Evolutionary conservation across 345 rosid species (phyloP).

Genomic region (Erodium maritimum): DNA sequence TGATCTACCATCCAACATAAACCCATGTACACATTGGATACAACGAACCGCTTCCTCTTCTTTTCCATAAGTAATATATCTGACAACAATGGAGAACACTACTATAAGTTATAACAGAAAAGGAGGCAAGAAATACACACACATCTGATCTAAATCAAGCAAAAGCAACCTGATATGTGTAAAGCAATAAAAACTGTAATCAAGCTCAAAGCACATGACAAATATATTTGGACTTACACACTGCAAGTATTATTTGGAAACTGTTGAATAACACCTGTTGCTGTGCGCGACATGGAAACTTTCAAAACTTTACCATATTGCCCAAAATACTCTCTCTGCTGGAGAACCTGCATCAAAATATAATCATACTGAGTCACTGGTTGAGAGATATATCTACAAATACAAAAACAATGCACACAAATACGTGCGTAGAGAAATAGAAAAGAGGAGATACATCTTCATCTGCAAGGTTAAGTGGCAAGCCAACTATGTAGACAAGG

Average conservation of each 20-base stretch:
- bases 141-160: background rate
- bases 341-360: constrained; percentile 45
- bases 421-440: background rate
- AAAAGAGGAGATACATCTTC: constrained; percentile 49
- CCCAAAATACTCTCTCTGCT: constrained; percentile 54
- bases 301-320: constrained; percentile 66
- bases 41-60: constrained; percentile 65
- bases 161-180: constrained; percentile 21
- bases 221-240: constrained; percentile 37
- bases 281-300: constrained; percentile 61
- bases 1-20: constrained; percentile 4
- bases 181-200: background rate
- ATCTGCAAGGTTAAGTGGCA: constrained; percentile 79
- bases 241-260: constrained; percentile 60
- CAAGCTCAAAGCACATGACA: background rate
- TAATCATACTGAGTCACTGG: background rate
- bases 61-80: constrained; percentile 78
- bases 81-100: constrained; percentile 9
- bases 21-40: constrained; percentile 1
- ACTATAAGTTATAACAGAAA: background rate
- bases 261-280: constrained; percentile 54
- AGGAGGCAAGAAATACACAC: constrained; percentile 6
- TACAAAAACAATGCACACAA: background rate
- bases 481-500: constrained; percentile 81
- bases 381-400: background rate